Base-by-base conservation (phyloP, 2,329 filamentous ascomycete species). In the Phialophora chinensis region DNA sequence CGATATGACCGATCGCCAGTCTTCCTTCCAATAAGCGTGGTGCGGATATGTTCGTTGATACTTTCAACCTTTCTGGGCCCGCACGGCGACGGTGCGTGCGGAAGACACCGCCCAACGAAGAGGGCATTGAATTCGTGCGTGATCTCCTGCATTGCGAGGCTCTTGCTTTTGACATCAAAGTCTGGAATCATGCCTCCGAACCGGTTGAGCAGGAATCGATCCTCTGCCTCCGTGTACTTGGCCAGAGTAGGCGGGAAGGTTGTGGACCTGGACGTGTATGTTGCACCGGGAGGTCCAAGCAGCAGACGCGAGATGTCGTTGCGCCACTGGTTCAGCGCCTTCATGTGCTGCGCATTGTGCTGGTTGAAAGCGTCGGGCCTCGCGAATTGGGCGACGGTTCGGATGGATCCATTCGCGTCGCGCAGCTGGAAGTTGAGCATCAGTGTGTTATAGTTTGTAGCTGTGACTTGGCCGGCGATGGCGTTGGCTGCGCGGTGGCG, bases 311-410 rank as follows among this genome's bases (percentile, higher is more conserved):
- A 10, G 12, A 55, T 29, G 53, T 55, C 53, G n/a, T 35, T 31
- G 25, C 29, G 53, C 53, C 53, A 55, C 23, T 55, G 53, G 29
- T 55, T 55, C 8, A 55, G 53, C 10, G 29, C 53, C 6, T 55
- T 55, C 1, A 31, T n/a, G 27, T 55, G 53, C 23, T 31, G 11
- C 10, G 3, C 29, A 29, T 33, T 23, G n/a, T 55, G 12, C 12
- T 31, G 35, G 27, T 35, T 17, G 29, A 55, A 55, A 12, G 25
- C 29, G 11, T 33, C 29, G 12, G 29, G 23, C 17, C 29, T 35
- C 3, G 29, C n/a, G 11, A 55, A 55, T 11, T 10, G 11, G 12
- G 53, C 53, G 4, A 31, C 53, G 4, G 29, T 20, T 11, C 53
- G 53, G 17, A 4, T 10, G 3, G 17, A 14, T 10, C 53, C 53